Evolutionary conservation across 139 green algal genomes (phyloP), one percentile per base, ranked within the genome.

Genomic region (Edaphochlamys debaryana): DNA sequence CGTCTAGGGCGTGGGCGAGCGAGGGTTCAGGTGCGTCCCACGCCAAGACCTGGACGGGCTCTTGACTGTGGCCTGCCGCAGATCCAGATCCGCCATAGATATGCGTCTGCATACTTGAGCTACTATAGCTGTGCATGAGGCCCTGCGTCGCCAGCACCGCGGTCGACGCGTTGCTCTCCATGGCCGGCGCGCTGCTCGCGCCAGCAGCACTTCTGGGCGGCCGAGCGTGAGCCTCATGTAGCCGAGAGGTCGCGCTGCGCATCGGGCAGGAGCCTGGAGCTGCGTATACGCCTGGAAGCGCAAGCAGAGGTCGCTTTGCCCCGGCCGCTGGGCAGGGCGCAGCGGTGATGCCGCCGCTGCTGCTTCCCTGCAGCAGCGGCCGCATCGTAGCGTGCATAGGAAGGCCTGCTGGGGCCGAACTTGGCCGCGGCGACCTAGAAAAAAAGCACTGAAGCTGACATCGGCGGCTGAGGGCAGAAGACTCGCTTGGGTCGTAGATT

Each of bases 281-380:
- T 58, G 68, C 52, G 68, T 41, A 54, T 25, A 41, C 8, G 68
- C 38, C 58, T 40, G 20, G 20, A 15, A 27, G 45, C 41, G 48
- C 41, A n/a, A 13, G 42, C 63, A 63, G 9, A 52, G 70, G 25
- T 32, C 70, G 70, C 32, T 56, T 79, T 19, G 70, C n/a, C 32
- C 60, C 60, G 30, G 60, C 20, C 11, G 32, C 72, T 45, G 70
- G 17, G 54, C 23, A 38, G 2, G 32, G 52, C 36, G 56, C 22
- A 54, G 52, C 36, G 36, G 25, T 56, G 32, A 52, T 73, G 45
- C 45, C n/a, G 70, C 76, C 76, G 76, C 76, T 82, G 66, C n/a
- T 73, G 41, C 42, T 40, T 32, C 8, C 30, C 15, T 73, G 42
- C 62, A 66, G 32, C 62, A 73, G 42, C 36, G 76, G 76, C 66